Conservation (phyloP, 169 alveolate genomes). For the Plasmodium fragile region DNA sequence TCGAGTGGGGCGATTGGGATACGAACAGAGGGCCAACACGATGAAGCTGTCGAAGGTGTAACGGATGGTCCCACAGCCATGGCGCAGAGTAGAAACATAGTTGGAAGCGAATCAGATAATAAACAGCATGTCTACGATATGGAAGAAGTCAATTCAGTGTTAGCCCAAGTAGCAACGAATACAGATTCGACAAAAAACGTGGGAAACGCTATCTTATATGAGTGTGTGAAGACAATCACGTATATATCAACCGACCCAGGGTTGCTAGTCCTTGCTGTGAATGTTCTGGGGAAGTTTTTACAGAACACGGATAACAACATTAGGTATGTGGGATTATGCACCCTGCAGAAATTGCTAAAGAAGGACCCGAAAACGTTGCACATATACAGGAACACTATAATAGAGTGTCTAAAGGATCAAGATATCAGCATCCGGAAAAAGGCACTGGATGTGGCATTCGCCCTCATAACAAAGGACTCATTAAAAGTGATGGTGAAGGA, state of each 20-base stretch:
- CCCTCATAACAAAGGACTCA: conserved; percentile 93
- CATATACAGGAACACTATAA: conserved; percentile 81
- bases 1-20: not conserved
- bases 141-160: conserved; percentile 92
- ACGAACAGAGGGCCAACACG: conserved; percentile 16
- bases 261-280: conserved; percentile 93
- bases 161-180: conserved; percentile 96
- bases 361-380: conserved; percentile 89
- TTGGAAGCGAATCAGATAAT: not conserved
- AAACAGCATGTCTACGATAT: conserved; percentile 83
- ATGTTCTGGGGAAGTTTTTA: conserved; percentile 96
- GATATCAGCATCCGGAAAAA: conserved; percentile 96
- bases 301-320: conserved; percentile 94
- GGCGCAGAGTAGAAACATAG: not conserved
- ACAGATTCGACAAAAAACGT: conserved; percentile 95
- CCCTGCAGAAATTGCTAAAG: conserved; percentile 92
- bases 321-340: conserved; percentile 90
- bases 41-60: conserved; percentile 18
- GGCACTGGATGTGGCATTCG: conserved; percentile 96
- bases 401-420: conserved; percentile 94
- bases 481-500: conserved; percentile 94
- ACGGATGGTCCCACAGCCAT: not conserved
- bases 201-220: conserved; percentile 98
- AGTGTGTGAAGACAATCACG: conserved; percentile 97
- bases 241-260: conserved; percentile 90